Evolutionary conservation across 331 rosid genomes (phyloP).

Genomic region (Malus hybrid): DNA sequence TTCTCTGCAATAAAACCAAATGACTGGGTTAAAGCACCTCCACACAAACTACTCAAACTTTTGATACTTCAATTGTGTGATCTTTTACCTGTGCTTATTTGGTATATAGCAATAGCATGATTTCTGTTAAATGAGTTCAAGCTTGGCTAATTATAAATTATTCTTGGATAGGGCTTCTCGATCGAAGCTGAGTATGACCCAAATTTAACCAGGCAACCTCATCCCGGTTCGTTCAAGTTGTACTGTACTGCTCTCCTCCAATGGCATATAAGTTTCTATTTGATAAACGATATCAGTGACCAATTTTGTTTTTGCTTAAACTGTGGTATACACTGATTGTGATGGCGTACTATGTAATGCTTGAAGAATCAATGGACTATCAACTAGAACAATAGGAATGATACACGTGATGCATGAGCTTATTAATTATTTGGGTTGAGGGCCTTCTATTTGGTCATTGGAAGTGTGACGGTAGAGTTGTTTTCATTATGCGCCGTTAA

Average conservation of each 20-base stretch:
- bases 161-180: constrained; percentile 29
- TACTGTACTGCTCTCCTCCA: neutral
- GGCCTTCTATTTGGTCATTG: neutral
- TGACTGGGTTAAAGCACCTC: neutral
- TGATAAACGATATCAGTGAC: neutral
- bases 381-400: neutral
- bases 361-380: neutral
- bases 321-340: neutral
- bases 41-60: neutral
- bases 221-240: constrained; percentile 10
- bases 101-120: neutral
- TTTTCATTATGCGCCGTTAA: too few species aligned
- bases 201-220: constrained; percentile 7
- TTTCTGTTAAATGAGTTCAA: constrained; percentile 10
- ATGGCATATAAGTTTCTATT: neutral
- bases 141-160: constrained; percentile 21
- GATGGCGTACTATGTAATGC: neutral
- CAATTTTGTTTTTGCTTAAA: neutral
- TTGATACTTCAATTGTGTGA: neutral
- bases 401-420: neutral
- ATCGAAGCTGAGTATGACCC: constrained; percentile 28
- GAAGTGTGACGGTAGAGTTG: neutral
- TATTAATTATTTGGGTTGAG: neutral
- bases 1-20: neutral
- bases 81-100: neutral